Evolutionary conservation across 345 rosid species (phyloP).

Genomic region (Eucalyptus microcorys): DNA sequence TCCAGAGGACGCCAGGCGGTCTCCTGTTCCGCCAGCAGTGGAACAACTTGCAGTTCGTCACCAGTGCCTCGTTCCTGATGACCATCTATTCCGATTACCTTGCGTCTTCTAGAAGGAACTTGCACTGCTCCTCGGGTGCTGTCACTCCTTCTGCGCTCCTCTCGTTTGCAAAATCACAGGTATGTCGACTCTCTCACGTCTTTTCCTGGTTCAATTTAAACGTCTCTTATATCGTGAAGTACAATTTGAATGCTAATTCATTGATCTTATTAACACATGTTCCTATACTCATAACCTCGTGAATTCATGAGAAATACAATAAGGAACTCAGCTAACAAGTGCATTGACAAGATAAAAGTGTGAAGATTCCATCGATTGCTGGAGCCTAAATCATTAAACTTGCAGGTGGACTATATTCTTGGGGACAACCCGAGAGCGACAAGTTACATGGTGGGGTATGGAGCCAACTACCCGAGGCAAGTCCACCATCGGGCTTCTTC

Average conservation of each 20-base stretch:
- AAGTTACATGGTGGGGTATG: slow-evolving; percentile 97
- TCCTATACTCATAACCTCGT: not conserved
- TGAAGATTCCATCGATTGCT: not conserved
- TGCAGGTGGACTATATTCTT: slow-evolving; percentile 84
- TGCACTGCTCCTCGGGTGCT: slow-evolving; percentile 59
- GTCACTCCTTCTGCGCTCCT: slow-evolving; percentile 53
- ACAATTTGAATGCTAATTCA: not conserved
- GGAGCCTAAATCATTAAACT: not conserved
- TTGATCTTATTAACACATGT: not conserved
- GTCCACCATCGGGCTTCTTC: slow-evolving; percentile 96
- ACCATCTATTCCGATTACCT: slow-evolving; percentile 47
- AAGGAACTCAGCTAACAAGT: not conserved
- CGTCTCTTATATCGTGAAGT: not conserved
- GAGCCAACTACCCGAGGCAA: slow-evolving; percentile 78
- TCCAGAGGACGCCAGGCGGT: slow-evolving; percentile 16
- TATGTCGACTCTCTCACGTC: not conserved
- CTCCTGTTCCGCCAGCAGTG: slow-evolving; percentile 9
- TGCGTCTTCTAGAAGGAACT: slow-evolving; percentile 42
- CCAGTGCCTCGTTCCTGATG: slow-evolving; percentile 14
- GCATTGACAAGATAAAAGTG: not conserved
- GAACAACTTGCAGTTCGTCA: slow-evolving; percentile 22
- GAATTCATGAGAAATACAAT: not conserved
- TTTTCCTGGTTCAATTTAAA: not conserved
- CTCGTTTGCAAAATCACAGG: slow-evolving; percentile 88
- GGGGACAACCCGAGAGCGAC: slow-evolving; percentile 98